These are phyloP conservation scores for Thielaviopsis euricoi DNA, from an alignment of 2,329 filamentous ascomycete genomes.

Conservation along the genomic window DNA sequence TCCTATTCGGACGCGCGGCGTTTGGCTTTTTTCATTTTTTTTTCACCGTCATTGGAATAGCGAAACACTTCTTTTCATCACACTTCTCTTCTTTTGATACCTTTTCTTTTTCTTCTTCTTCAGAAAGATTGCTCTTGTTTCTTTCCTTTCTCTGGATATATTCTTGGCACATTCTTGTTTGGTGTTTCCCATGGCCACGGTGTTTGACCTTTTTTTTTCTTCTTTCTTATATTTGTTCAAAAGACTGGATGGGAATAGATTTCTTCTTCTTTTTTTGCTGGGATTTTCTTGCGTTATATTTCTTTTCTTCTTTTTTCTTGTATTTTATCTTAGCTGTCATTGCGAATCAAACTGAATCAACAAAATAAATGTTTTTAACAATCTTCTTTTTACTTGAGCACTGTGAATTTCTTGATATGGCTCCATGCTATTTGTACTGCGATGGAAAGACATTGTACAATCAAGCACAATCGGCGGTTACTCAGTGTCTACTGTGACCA, in stretches of 20 bases:
- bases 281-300: background rate
- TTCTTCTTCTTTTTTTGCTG: constrained; percentile 2
- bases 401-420: too few relatives aligned
- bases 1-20: background rate
- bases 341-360: background rate
- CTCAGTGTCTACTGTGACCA: too few relatives aligned
- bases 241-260: background rate
- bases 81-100: constrained; percentile 3
- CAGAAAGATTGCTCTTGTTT: background rate
- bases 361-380: background rate
- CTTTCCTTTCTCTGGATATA: constrained; percentile 1
- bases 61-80: background rate
- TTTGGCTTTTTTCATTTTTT: background rate
- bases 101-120: constrained; percentile 2
- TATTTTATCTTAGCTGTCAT: background rate
- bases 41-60: background rate
- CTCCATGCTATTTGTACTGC: too few relatives aligned
- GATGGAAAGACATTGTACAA: too few relatives aligned
- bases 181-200: background rate
- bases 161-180: background rate
- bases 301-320: too few relatives aligned
- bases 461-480: too few relatives aligned
- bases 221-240: background rate
- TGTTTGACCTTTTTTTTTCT: constrained; percentile 1
- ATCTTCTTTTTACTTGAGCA: background rate